These are phyloP conservation scores for Aureobasidium subglaciale DNA, from an alignment of 2,329 filamentous ascomycete genomes.

Conservation along the genomic window DNA sequence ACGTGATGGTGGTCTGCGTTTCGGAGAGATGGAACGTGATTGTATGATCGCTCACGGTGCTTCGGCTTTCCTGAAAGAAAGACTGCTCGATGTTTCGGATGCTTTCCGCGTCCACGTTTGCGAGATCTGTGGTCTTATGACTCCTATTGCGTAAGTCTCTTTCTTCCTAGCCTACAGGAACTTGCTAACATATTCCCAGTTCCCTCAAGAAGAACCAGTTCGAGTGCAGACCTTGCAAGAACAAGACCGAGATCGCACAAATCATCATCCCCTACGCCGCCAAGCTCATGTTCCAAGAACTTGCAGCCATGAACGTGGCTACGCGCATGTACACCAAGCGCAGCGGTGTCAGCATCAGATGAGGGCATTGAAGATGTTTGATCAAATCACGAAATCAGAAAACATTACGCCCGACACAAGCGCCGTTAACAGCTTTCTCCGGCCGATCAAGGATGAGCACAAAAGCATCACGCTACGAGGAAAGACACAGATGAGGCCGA, in stretches of 20 bases:
- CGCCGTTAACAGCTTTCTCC: background rate
- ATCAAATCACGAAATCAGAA: background rate
- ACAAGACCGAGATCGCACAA: conserved; percentile 98
- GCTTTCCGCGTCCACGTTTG: conserved; percentile 97
- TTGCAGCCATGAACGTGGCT: conserved; percentile 97
- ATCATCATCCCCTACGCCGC: conserved; percentile 97
- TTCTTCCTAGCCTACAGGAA: background rate
- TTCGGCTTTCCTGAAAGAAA: conserved; percentile 92
- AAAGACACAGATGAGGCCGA: background rate
- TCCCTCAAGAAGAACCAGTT: conserved; percentile 84
- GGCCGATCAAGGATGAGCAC: background rate
- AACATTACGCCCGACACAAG: background rate
- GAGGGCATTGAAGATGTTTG: background rate
- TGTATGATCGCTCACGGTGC: conserved; percentile 99
- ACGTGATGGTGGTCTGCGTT: conserved; percentile 92
- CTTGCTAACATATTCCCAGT: conserved; percentile 21
- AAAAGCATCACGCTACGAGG: background rate
- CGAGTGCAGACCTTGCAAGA: conserved; percentile 95
- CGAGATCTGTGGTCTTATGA: conserved; percentile 98
- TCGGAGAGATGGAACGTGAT: conserved; percentile 99
- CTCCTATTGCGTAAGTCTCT: conserved; percentile 84
- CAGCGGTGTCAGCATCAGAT: conserved; percentile 15
- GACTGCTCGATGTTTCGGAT: conserved; percentile 94
- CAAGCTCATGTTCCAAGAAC: conserved; percentile 96
- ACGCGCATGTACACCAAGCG: conserved; percentile 80